Evolutionary conservation across 768 basidiomycete genomes (phyloP).

Genomic region (Serendipita vermifera): DNA sequence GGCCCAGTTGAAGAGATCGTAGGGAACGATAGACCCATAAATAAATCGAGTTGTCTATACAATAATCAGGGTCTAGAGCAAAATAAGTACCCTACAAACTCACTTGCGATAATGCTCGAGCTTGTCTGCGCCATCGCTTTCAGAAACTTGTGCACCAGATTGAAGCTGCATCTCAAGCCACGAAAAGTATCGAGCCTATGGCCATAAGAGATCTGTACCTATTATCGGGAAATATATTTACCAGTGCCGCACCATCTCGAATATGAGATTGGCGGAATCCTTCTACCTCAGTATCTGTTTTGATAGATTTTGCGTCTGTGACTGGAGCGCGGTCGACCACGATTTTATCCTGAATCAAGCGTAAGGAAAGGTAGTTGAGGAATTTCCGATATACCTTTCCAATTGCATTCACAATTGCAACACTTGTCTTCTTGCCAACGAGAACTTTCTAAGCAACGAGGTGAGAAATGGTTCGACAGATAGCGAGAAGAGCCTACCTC

Average conservation of each 20-base stretch:
- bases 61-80: background rate
- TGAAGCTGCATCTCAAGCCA: conserved; percentile 84
- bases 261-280: conserved; percentile 85
- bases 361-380: background rate
- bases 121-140: conserved; percentile 66
- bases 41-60: conserved; percentile 56
- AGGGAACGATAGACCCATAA: conserved; percentile 77
- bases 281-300: conserved; percentile 68
- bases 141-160: conserved; percentile 46
- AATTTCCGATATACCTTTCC: conserved; percentile 39
- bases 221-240: conserved; percentile 10
- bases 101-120: conserved; percentile 74
- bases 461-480: no score
- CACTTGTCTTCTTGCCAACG: conserved; percentile 61
- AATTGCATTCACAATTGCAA: conserved; percentile 71
- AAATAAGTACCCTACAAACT: conserved; percentile 21
- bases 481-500: no score
- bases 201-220: no score
- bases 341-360: conserved; percentile 43
- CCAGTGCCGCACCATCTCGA: conserved; percentile 76
- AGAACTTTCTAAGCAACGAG: conserved; percentile 54
- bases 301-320: conserved; percentile 66
- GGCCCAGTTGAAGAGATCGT: conserved; percentile 91
- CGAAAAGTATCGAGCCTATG: conserved; percentile 63
- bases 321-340: conserved; percentile 55